phyloP scores from a whole-genome alignment of 176 grass and related monocot genomes.

The Typha latifolia region DNA sequence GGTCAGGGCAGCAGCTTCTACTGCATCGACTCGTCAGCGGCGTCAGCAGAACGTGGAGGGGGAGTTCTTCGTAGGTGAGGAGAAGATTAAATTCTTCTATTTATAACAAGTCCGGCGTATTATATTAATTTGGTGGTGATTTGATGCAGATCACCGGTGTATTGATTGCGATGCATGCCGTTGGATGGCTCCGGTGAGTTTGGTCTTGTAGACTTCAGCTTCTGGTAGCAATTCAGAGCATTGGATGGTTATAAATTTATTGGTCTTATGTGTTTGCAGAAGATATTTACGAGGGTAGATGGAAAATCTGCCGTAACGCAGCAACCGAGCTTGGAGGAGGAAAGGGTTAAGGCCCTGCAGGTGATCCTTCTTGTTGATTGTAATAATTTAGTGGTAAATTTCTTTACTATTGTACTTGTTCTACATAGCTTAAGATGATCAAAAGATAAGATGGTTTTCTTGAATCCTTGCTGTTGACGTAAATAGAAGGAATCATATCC shows the following conservation, averaged over 20 bases:
- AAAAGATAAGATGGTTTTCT: too few relatives aligned
- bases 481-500: too few relatives aligned
- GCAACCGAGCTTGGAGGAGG: slow-evolving; percentile 43
- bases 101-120: too few relatives aligned
- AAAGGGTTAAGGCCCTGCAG: slow-evolving; percentile 65
- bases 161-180: slow-evolving; percentile 92
- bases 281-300: slow-evolving; percentile 54
- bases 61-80: slow-evolving; percentile 67
- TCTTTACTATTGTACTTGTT: too few relatives aligned
- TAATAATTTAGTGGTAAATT: neutral
- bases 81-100: neutral
- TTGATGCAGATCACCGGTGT: slow-evolving; percentile 50
- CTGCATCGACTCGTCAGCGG: slow-evolving; percentile 8
- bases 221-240: neutral
- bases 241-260: neutral
- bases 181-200: slow-evolving; percentile 77
- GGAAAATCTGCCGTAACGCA: slow-evolving; percentile 46
- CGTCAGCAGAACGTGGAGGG: slow-evolving; percentile 49
- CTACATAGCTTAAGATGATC: too few relatives aligned
- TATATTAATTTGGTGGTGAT: neutral
- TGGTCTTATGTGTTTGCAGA: slow-evolving; percentile 18
- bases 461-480: too few relatives aligned
- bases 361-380: slow-evolving; percentile 14
- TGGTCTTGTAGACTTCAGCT: neutral
- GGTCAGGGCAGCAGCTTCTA: neutral